A percentile compares a stretch with the other conserved stretches of the same genome.
Conservation (phyloP, 805 yeast species). For the Soucietia sequanensis region DNA sequence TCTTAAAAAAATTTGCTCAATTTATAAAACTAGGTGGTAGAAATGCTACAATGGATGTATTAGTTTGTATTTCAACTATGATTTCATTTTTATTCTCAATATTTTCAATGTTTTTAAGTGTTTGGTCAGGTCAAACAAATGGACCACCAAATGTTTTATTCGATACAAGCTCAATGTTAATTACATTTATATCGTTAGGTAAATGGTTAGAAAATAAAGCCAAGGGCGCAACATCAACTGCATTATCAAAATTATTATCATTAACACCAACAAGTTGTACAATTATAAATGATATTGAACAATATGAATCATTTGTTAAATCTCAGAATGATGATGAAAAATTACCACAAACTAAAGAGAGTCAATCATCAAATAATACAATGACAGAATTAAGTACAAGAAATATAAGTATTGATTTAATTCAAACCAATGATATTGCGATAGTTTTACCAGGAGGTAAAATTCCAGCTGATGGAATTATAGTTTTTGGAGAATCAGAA, state of each 20-base stretch:
- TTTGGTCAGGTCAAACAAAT: constrained; percentile 37
- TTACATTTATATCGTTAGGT: constrained; percentile 82
- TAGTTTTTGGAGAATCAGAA: constrained; percentile 76
- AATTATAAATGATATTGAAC: constrained; percentile 48
- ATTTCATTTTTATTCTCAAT: constrained; percentile 77
- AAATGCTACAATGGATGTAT: constrained; percentile 84
- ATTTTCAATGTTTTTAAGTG: constrained; percentile 52
- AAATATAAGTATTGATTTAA: constrained; percentile 66
- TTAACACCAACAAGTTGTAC: constrained; percentile 77
- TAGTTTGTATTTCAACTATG: constrained; percentile 79
- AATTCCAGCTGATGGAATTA: constrained; percentile 88
- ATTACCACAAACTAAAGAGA: constrained; percentile 5
- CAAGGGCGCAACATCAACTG: constrained; percentile 89
- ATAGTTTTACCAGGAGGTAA: constrained; percentile 82
- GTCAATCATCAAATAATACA: constrained; percentile 3
- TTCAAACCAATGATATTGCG: constrained; percentile 76
- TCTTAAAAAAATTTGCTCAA: constrained; percentile 61
- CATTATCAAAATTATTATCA: constrained; percentile 76
- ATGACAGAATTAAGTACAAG: constrained; percentile 37
- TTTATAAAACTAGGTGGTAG: constrained; percentile 62
- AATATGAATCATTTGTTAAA: constrained; percentile 17
- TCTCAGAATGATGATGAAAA: too few species aligned
- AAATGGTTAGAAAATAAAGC: constrained; percentile 91
- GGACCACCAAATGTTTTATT: constrained; percentile 70
- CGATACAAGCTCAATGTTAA: constrained; percentile 84